A percentile compares a stretch with the other conserved stretches of the same genome.
phyloP scores from a whole-genome alignment of 805 yeast genomes.

The Millerozyma acaciae region DNA sequence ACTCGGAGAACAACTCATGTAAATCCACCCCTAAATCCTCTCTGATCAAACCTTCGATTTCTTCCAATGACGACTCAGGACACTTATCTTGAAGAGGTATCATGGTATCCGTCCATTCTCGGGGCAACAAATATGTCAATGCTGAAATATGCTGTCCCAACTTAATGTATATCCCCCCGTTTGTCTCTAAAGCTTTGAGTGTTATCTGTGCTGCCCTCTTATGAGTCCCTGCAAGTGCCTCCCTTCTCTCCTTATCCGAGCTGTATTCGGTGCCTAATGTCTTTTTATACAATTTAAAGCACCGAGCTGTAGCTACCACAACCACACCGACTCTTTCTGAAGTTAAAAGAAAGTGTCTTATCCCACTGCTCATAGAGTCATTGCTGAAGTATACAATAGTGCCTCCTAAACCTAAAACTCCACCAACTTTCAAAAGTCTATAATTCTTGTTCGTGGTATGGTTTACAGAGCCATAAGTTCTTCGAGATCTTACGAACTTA shows the following conservation, averaged over 20 bases:
- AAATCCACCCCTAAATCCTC: slow-evolving; percentile 61
- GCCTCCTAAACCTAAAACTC: slow-evolving; percentile 26
- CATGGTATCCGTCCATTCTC: slow-evolving; percentile 96
- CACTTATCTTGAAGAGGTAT: slow-evolving; percentile 87
- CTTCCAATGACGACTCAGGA: slow-evolving; percentile 72
- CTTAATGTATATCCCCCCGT: slow-evolving; percentile 92
- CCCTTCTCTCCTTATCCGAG: slow-evolving; percentile 39
- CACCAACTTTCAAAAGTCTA: slow-evolving; percentile 19
- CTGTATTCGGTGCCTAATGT: slow-evolving; percentile 46
- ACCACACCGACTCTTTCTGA: slow-evolving; percentile 59
- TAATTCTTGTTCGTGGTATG: slow-evolving; percentile 4
- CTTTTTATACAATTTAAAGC: slow-evolving; percentile 67
- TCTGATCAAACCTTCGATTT: slow-evolving; percentile 62
- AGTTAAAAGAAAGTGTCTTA: slow-evolving; percentile 32
- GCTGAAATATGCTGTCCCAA: slow-evolving; percentile 94
- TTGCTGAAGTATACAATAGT: slow-evolving; percentile 32
- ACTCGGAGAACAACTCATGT: slow-evolving; percentile 61
- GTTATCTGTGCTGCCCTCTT: slow-evolving; percentile 74
- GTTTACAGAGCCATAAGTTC: too few species aligned
- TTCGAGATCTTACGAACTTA: too few species aligned
- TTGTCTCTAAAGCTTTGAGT: slow-evolving; percentile 68
- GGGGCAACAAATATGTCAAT: slow-evolving; percentile 83
- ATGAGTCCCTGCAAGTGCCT: slow-evolving; percentile 66
- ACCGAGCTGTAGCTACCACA: slow-evolving; percentile 62
- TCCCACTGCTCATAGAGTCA: slow-evolving; percentile 29